Evolutionary conservation across 2,329 filamentous ascomycete species (phyloP).

Genomic region (Pyrenochaeta sp.): DNA sequence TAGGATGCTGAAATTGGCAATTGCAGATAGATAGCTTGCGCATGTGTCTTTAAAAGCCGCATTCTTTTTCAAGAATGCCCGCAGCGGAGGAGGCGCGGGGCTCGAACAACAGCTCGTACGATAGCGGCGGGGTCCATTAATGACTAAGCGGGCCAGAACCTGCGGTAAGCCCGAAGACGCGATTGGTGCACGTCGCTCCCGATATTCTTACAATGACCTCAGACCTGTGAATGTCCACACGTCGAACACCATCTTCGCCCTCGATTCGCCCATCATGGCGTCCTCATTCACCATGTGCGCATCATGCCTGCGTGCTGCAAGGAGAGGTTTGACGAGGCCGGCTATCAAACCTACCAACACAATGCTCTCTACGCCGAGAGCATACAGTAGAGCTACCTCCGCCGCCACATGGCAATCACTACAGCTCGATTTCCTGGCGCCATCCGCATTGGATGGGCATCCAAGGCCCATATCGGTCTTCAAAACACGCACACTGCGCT

Average conservation of each 20-base stretch:
- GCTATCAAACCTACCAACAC: conserved; percentile 7
- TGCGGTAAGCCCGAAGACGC: neutral
- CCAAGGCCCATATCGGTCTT: neutral
- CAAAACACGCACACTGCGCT: neutral
- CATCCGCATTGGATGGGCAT: conserved; percentile 15
- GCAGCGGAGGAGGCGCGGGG: conserved; percentile 11
- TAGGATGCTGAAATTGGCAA: neutral
- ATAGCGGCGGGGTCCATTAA: conserved; percentile 18
- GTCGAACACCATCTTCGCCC: conserved; percentile 2
- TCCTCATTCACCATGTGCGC: conserved; percentile 40
- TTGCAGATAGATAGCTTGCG: neutral
- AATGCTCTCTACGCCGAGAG: conserved; percentile 14
- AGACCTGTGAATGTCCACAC: conserved; percentile 9
- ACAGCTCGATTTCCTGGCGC: conserved; percentile 45
- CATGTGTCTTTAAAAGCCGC: neutral
- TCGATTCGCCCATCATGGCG: conserved; percentile 27
- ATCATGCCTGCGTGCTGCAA: conserved; percentile 40
- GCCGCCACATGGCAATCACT: conserved; percentile 33
- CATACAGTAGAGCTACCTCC: conserved; percentile 29
- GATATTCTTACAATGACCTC: conserved; percentile 24
- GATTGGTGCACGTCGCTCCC: conserved; percentile 19
- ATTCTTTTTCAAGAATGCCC: conserved; percentile 13
- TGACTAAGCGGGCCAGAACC: conserved; percentile 30
- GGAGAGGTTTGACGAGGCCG: conserved; percentile 4
- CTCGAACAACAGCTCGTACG: conserved; percentile 12